Evolutionary conservation across 139 green algal genomes (phyloP), one percentile per base, ranked within the genome.

Genomic region (Diplosphaera chodatii): DNA sequence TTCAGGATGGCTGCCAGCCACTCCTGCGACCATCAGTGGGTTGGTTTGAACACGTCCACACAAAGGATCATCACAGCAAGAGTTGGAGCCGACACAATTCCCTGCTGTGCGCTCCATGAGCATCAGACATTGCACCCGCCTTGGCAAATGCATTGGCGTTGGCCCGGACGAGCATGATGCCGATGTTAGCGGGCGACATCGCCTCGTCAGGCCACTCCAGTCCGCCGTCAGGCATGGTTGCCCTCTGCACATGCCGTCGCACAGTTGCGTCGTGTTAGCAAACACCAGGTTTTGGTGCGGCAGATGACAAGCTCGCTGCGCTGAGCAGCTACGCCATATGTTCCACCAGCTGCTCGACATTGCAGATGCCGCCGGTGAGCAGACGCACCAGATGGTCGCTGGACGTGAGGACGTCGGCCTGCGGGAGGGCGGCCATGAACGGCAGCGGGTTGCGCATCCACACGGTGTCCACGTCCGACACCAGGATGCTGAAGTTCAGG

Each of bases 381-480:
- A n/a, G n/a, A n/a, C 16, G 18, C 16, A 59, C 48, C 3, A 97
- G 74, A 68, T 91, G 83, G 81, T 97, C 92, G 5, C 70, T 89
- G 71, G 79, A 91, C 15, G 79, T 92, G 2, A 98, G 74, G 15
- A 97, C 78, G 81, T 97, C 93, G 15, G 88, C 91, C 1, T 84
- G 71, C 0, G 84, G 82, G 66, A 84, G 92, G 23, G 77, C 67
- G 48, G 63, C 37, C 70, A 97, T 90, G 80, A 89, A 97, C 21
- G 88, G 88, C 48, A 96, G 64, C 3, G 92, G 92, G 74, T 97
- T 83, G 18, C 83, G 71, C 33, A 97, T 77, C 87, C 88, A 98
- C 63, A 96, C 85, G 5, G 90, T 91, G 76, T 98, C 93, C 66
- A 97, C 94, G 73, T 98, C 93, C n/a, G 82, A 88, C 29, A 98